A percentile compares a stretch with the other conserved stretches of the same genome.
Evolutionary conservation across 2,329 filamentous ascomycete genomes (phyloP).

Genomic region (Balansia obtecta): DNA sequence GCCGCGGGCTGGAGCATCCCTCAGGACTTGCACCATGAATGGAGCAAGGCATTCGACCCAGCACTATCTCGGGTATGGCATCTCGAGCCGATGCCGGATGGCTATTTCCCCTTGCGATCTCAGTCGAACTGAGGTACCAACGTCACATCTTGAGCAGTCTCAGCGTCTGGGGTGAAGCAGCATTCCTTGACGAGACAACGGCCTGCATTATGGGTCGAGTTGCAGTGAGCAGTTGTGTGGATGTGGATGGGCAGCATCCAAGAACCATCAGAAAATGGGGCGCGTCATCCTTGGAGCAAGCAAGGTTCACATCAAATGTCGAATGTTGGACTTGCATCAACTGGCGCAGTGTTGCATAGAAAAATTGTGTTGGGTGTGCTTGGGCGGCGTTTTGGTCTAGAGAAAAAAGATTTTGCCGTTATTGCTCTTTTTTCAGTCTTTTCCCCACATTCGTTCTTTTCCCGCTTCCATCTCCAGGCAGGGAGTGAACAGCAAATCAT

Average conservation of each 20-base stretch:
- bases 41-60: conserved; percentile 37
- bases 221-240: background rate
- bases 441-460: too few species aligned
- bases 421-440: background rate
- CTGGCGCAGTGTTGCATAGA: conserved; percentile 4
- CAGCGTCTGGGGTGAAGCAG: background rate
- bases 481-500: too few species aligned
- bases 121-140: conserved; percentile 36
- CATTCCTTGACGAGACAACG: background rate
- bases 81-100: conserved; percentile 47
- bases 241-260: background rate
- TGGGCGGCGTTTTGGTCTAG: conserved; percentile 4
- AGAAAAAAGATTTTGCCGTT: background rate
- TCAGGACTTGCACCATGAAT: conserved; percentile 33
- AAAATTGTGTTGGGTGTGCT: conserved; percentile 1
- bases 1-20: conserved; percentile 40
- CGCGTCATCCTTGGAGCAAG: background rate
- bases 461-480: too few species aligned
- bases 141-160: background rate
- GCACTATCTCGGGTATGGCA: conserved; percentile 38
- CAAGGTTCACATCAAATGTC: background rate
- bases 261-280: background rate
- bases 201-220: background rate
- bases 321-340: conserved; percentile 4
- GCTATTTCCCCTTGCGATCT: conserved; percentile 42